phyloP scores from a whole-genome alignment of 73 alveolate genomes.

The Stentor roeselii region DNA sequence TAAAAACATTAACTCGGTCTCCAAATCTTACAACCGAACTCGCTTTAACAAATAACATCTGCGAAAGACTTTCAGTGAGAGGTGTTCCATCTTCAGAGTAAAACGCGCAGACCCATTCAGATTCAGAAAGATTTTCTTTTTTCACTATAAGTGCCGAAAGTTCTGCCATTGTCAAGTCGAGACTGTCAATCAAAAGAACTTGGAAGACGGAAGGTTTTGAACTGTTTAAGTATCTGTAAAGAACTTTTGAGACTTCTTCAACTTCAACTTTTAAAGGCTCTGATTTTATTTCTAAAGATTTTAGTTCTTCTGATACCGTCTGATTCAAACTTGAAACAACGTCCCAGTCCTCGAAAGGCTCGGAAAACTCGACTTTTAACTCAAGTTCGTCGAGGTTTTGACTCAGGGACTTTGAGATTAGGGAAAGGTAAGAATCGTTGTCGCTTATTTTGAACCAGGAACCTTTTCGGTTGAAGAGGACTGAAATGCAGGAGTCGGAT shows the following conservation, averaged over 20 bases:
- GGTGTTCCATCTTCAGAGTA: constrained; percentile 21
- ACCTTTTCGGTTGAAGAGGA: constrained; percentile 17
- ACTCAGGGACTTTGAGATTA: neutral
- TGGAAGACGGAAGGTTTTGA: neutral
- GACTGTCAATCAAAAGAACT: neutral
- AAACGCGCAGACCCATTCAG: constrained; percentile 21
- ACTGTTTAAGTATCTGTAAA: neutral
- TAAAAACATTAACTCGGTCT: neutral
- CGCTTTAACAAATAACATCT: neutral
- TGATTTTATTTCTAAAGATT: neutral
- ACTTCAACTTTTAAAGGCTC: neutral
- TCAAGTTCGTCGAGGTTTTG: neutral
- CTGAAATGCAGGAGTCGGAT: neutral
- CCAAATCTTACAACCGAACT: neutral
- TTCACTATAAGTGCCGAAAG: neutral
- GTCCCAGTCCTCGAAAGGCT: neutral
- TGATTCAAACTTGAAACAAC: neutral
- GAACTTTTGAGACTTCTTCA: neutral
- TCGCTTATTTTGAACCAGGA: constrained; percentile 5
- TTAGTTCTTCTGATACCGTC: neutral
- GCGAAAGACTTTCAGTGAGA: neutral
- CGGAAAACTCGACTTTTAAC: neutral
- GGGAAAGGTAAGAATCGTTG: neutral
- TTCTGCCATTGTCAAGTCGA: constrained; percentile 1
- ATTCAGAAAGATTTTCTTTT: neutral